A percentile compares a stretch with the other conserved stretches of the same genome.
These are phyloP conservation scores for Penicillium soppii DNA, from an alignment of 495 filamentous ascomycete species.

Conservation along the genomic window DNA sequence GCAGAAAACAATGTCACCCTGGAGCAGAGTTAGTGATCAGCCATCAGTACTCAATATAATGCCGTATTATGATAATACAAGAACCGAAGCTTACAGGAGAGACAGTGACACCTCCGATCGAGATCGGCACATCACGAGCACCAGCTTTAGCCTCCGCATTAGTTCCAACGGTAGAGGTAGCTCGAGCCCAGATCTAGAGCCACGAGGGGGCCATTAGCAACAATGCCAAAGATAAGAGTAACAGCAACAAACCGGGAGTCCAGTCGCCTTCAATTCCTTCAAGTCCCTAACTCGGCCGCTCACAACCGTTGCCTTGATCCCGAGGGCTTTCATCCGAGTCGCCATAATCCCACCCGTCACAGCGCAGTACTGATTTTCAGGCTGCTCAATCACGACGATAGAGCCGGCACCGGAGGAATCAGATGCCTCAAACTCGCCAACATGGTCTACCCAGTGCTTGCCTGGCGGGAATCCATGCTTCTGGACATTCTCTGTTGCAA, in stretches of 20 bases:
- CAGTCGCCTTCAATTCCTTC: constrained; percentile 45
- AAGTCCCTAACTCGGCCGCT: constrained; percentile 65
- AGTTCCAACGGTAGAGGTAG: constrained; percentile 58
- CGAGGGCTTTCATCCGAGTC: constrained; percentile 54
- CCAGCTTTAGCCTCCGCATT: constrained; percentile 59
- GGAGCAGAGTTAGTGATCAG: not conserved
- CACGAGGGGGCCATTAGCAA: not conserved
- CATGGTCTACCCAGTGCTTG: constrained; percentile 61
- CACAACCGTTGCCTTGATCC: constrained; percentile 56
- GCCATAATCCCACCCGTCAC: constrained; percentile 70
- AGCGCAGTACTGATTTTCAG: constrained; percentile 57
- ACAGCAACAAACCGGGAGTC: constrained; percentile 44
- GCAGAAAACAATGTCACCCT: constrained; percentile 64
- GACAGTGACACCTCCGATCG: constrained; percentile 49
- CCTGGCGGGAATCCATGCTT: constrained; percentile 38
- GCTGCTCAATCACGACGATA: constrained; percentile 61
- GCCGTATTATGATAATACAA: not conserved
- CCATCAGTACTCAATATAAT: not conserved
- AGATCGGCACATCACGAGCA: constrained; percentile 52
- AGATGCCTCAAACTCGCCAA: constrained; percentile 19
- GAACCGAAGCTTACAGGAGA: constrained; percentile 35
- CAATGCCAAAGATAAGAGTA: not conserved
- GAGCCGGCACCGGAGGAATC: constrained; percentile 41
- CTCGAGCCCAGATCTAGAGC: constrained; percentile 54
- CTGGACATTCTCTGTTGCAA: constrained; percentile 23